Conservation (phyloP, 495 filamentous ascomycete genomes). For the Immersiella caudata region DNA sequence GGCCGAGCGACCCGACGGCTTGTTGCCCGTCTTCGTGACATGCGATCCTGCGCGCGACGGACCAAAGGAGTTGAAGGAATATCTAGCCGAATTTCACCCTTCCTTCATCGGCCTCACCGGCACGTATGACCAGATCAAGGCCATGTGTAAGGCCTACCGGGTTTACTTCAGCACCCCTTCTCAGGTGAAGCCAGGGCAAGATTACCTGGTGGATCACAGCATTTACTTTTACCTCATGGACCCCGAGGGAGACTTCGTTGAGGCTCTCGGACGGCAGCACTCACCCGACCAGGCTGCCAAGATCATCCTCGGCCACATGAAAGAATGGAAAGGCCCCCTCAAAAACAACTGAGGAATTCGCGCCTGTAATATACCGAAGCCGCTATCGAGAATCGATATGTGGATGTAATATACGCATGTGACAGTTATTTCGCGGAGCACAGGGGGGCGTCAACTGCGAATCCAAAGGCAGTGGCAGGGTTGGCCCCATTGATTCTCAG, state of each 20-base stretch:
- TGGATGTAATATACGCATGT: not conserved
- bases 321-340: slow-evolving; percentile 74
- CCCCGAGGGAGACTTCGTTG: slow-evolving; percentile 96
- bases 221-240: slow-evolving; percentile 99
- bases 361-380: not conserved
- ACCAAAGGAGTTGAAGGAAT: slow-evolving; percentile 78
- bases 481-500: not conserved
- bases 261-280: slow-evolving; percentile 93
- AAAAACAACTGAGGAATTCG: slow-evolving; percentile 16
- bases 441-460: not conserved
- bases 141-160: slow-evolving; percentile 89
- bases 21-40: slow-evolving; percentile 83
- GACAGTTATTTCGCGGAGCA: not conserved
- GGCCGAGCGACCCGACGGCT: slow-evolving; percentile 41
- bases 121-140: slow-evolving; percentile 87
- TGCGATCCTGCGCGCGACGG: slow-evolving; percentile 93
- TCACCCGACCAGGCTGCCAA: slow-evolving; percentile 82
- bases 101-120: slow-evolving; percentile 87
- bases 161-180: slow-evolving; percentile 95
- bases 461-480: not conserved
- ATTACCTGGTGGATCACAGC: slow-evolving; percentile 97
- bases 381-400: not conserved
- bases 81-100: slow-evolving; percentile 91
- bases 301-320: slow-evolving; percentile 84
- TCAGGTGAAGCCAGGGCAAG: slow-evolving; percentile 85